Percentiles rank a stretch among this genome's conserved stretches.
phyloP scores from a whole-genome alignment of 1,139 yeast genomes.

The Scheffersomyces parashehatae region DNA sequence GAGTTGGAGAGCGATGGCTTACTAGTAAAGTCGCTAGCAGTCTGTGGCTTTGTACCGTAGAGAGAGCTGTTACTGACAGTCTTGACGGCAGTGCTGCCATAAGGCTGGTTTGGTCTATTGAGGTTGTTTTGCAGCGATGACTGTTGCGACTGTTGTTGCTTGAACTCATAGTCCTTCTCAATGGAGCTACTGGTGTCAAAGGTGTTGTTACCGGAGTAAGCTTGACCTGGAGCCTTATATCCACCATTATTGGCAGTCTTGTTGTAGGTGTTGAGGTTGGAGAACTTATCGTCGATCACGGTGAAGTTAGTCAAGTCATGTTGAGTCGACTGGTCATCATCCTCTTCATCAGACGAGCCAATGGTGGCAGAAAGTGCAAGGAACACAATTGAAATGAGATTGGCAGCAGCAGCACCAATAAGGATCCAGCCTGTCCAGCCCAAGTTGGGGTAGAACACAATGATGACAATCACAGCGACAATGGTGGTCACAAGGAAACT shows the following conservation, averaged over 20 bases:
- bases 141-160: conserved; percentile 10
- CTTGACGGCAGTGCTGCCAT: conserved; percentile 7
- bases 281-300: neutral
- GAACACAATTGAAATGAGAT: conserved; percentile 36
- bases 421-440: conserved; percentile 72
- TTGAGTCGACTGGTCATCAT: conserved; percentile 8
- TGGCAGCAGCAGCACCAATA: conserved; percentile 62
- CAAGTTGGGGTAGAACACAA: conserved; percentile 63
- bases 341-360: conserved; percentile 8
- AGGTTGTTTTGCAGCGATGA: neutral
- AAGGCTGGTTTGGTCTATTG: conserved; percentile 3
- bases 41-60: conserved; percentile 36
- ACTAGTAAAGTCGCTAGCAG: conserved; percentile 37
- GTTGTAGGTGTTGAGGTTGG: neutral
- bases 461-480: conserved; percentile 52
- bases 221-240: neutral
- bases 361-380: conserved; percentile 23
- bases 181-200: conserved; percentile 17
- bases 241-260: neutral
- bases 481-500: conserved; percentile 54
- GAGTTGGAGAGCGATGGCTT: conserved; percentile 8
- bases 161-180: conserved; percentile 31
- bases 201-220: neutral
- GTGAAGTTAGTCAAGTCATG: neutral
- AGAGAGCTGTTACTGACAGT: conserved; percentile 22